Conservation (phyloP, 2,329 filamentous ascomycete species). For the Simplicillium sp. region DNA sequence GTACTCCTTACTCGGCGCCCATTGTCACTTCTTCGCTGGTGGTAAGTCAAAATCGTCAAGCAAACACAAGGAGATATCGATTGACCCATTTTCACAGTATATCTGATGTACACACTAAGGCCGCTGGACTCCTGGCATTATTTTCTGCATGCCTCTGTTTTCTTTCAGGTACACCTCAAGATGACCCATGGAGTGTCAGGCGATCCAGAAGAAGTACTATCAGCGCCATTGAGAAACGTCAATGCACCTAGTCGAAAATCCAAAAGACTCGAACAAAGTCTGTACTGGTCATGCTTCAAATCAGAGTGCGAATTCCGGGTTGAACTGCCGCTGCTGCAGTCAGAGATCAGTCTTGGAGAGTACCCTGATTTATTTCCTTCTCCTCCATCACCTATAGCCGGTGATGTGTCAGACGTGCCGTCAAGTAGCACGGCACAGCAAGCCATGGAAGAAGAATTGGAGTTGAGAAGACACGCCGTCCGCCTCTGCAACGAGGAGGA, state of each 20-base stretch:
- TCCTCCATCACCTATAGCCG: slow-evolving; percentile 11
- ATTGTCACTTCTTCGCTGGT: slow-evolving; percentile 28
- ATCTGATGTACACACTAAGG: slow-evolving; percentile 28
- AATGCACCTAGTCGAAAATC: slow-evolving; percentile 7
- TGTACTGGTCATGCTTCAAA: slow-evolving; percentile 34
- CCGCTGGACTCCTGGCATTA: slow-evolving; percentile 26
- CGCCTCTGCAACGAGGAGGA: slow-evolving; percentile 19
- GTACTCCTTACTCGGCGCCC: slow-evolving; percentile 19
- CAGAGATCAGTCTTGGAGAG: slow-evolving; percentile 21
- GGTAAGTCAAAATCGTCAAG: slow-evolving; percentile 5
- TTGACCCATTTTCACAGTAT: no score
- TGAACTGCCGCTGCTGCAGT: slow-evolving; percentile 26
- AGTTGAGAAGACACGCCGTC: slow-evolving; percentile 10
- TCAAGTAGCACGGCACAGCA: background rate
- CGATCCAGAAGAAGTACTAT: slow-evolving; percentile 6
- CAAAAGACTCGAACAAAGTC: slow-evolving; percentile 24
- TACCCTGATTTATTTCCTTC: slow-evolving; percentile 21
- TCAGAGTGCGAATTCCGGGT: slow-evolving; percentile 29
- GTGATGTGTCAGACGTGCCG: background rate
- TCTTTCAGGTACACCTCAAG: slow-evolving; percentile 23
- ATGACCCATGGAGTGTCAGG: slow-evolving; percentile 9
- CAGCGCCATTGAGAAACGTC: slow-evolving; percentile 1
- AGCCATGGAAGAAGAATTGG: slow-evolving; percentile 6
- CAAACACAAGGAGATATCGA: no score
- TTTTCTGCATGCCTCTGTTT: slow-evolving; percentile 18